These are phyloP conservation scores for Candolleomyces aberdarensis DNA, from an alignment of 768 basidiomycete species.

Conservation along the genomic window DNA sequence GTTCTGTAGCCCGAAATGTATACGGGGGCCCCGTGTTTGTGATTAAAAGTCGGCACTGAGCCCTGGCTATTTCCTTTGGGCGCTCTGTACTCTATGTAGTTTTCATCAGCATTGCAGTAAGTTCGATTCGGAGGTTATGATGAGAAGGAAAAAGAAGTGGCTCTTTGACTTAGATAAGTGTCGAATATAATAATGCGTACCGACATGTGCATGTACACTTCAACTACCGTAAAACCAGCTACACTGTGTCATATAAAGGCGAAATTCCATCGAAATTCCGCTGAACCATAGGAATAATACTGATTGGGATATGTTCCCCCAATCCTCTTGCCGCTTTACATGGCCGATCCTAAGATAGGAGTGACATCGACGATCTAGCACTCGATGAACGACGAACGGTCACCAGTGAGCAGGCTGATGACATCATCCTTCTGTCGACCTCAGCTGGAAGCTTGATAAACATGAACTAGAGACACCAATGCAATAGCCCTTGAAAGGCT, in stretches of 20 bases:
- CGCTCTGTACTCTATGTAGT: too few species aligned
- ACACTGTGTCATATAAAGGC: constrained; percentile 14
- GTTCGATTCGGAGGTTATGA: too few species aligned
- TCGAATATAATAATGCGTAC: too few species aligned
- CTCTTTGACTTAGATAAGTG: too few species aligned
- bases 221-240: constrained; percentile 20
- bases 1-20: too few species aligned
- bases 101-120: too few species aligned
- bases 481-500: neutral
- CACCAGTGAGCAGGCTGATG: constrained; percentile 23
- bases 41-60: too few species aligned
- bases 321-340: constrained; percentile 22
- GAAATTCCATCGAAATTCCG: constrained; percentile 14
- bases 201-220: neutral
- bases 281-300: constrained; percentile 22
- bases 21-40: too few species aligned
- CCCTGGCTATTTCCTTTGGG: too few species aligned
- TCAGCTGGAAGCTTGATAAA: constrained; percentile 13
- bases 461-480: neutral
- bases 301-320: constrained; percentile 24
- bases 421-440: constrained; percentile 19
- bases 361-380: constrained; percentile 13
- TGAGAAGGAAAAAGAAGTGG: too few species aligned
- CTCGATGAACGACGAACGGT: constrained; percentile 2
- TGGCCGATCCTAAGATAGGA: constrained; percentile 16